Evolutionary conservation across 1,284 basidiomycete species (phyloP).

Genomic region (Fomitopsis betulina): DNA sequence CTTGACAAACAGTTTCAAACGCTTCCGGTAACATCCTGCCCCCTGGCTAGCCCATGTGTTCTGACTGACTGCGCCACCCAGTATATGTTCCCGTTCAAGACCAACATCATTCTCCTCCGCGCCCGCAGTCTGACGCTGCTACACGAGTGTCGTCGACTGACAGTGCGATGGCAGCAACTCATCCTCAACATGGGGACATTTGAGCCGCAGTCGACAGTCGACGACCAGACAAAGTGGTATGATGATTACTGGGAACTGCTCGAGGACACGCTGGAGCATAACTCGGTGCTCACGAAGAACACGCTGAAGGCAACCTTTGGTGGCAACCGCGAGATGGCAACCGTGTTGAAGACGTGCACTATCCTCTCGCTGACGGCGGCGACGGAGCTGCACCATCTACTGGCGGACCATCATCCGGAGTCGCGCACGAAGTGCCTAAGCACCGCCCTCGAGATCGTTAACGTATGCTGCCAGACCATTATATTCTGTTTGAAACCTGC

Average conservation of each 20-base stretch:
- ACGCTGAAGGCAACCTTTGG: slow-evolving; percentile 22
- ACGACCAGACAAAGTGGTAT: slow-evolving; percentile 19
- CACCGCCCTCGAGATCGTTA: slow-evolving; percentile 12
- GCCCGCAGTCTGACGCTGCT: slow-evolving; percentile 11
- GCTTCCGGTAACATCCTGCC: slow-evolving; percentile 14
- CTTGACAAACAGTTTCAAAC: slow-evolving; percentile 18
- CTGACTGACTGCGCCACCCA: neutral
- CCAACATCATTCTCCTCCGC: slow-evolving; percentile 18
- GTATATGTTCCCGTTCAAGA: slow-evolving; percentile 18
- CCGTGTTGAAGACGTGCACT: slow-evolving; percentile 17
- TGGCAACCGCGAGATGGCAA: slow-evolving; percentile 14
- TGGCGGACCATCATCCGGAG: slow-evolving; percentile 12
- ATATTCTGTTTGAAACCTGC: neutral
- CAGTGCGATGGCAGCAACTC: slow-evolving; percentile 11
- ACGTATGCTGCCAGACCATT: neutral
- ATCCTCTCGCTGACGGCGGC: slow-evolving; percentile 15
- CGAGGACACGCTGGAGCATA: slow-evolving; percentile 19
- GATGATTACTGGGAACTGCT: slow-evolving; percentile 23
- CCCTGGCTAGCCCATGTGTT: neutral
- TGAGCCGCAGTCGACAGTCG: slow-evolving; percentile 1
- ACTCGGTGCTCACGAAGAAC: slow-evolving; percentile 13
- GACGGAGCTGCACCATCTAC: slow-evolving; percentile 14
- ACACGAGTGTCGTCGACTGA: slow-evolving; percentile 4
- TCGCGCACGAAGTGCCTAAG: slow-evolving; percentile 14
- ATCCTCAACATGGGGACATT: slow-evolving; percentile 2